Base-by-base conservation (phyloP, 352 stramenopile species). In the Thalassiosira livingstoniorum region DNA sequence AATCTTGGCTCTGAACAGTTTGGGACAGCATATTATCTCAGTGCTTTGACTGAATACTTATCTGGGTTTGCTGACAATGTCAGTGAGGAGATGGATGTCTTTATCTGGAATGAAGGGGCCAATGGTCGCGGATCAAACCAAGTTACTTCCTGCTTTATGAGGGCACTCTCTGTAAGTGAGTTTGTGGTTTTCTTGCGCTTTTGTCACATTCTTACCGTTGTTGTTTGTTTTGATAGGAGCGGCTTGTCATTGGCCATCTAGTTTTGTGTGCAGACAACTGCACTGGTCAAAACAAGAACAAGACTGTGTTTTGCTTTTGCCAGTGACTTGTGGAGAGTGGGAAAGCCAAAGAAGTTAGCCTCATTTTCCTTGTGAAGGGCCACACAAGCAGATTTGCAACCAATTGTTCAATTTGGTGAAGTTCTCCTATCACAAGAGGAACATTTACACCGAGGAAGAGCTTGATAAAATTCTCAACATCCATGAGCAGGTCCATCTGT, bases 271-370 rank as follows among this genome's bases (percentile, higher is more conserved):
- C 57, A 43, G 57, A 78, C 31, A 78, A 71, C 21, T 78, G 70
- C n/a, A 23, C 13, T 51, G 70, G 70, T 23, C 70, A 78, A 61
- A 78, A 78, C 42, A 78, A 78, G 29, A 73, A 73, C 23, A 80
- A 73, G 3, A 72, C 31, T 27, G 39, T 80, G 4, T 1, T 80
- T 25, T 25, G 31, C 32, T 45, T 80, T 2, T 5, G 43, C n/a
- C 2, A 21, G 18, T 80, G 31, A 4, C 27, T 80, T 2, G 58
- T 73, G 1, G 71, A 80, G 32, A 57, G 18, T 43, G 31, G 37
- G 60, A 58, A 45, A n/a, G 63, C 54, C 23, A 32, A 25, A 11
- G 31, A 67, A 27, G 29, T 66, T 0, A 73, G 43, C 45, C 63
- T 80, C 23, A 58, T 80, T 43, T 80, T 80, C 29, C 31, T 68